Base-by-base conservation (phyloP, 805 yeast genomes). In the Metschnikowia continentalis region DNA sequence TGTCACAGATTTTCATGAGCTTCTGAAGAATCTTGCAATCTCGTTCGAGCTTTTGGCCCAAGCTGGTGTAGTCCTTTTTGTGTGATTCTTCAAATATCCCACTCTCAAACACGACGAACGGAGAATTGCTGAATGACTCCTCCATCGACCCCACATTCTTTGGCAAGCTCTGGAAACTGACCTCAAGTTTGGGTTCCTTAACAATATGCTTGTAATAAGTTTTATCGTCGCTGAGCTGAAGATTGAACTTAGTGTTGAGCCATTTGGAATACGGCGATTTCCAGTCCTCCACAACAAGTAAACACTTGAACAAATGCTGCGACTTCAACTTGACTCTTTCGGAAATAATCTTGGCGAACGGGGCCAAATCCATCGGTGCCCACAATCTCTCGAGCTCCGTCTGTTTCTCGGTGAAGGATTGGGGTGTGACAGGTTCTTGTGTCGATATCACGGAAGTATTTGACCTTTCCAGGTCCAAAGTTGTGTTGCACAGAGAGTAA, bases 251-350 rank as follows among this genome's bases (percentile, higher is more conserved):
- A 15, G 68, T 64, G 19, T 70, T 70, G 41, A 80, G 62, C 86
- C 86, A 81, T 46, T 69, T 71, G 1, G 82, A 77, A 46, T 73
- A 69, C 3, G 70, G 67, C 32, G 66, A 56, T 2, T 63, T 54
- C 84, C 86, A 82, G 53, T 80, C 70, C 41, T 76, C 76, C 10
- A 76, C 77, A 36, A 78, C 66, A 4, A 81, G 61, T 32, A 77
- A 59, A 42, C 78, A 64, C 26, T 67, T 68, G n/a, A 72, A 52
- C 5, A 57, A 56, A 8, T 63, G 49, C 6, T 58, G 56, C n/a
- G 62, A 57, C 19, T 45, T 53, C 39, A 60, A 19, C 47, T 64
- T 56, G 50, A 76, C 61, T 20, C 66, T 61, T 4, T 58, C 54
- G 6, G 69, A 60, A 40, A 69, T 62, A 1, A 60, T 46, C n/a